These are phyloP conservation scores for Parasarocladium wereldwijsianum DNA, from an alignment of 2,329 filamentous ascomycete genomes.

Conservation along the genomic window DNA sequence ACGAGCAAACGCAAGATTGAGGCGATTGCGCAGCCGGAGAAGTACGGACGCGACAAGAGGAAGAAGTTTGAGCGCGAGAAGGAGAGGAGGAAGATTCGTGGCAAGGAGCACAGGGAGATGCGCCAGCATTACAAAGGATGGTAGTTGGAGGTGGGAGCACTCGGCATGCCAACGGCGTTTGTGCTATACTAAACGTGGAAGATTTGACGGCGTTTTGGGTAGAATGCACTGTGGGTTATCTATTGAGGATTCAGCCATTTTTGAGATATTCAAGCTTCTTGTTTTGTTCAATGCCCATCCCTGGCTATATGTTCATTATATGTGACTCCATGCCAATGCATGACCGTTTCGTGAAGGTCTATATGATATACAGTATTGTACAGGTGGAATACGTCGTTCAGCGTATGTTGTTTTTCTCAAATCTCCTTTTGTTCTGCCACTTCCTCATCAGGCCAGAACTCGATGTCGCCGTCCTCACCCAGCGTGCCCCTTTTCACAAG, in stretches of 20 bases:
- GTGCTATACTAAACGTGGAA: too few species aligned
- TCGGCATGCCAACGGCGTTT: too few species aligned
- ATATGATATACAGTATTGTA: too few species aligned
- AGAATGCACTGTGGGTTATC: too few species aligned
- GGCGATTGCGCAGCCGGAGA: conserved; percentile 69
- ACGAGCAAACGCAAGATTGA: conserved; percentile 81
- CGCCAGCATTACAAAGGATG: conserved; percentile 53
- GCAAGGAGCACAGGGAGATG: conserved; percentile 54
- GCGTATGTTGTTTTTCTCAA: background rate
- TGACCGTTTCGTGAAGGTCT: too few species aligned
- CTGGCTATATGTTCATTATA: too few species aligned
- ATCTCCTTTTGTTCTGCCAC: conserved; percentile 8
- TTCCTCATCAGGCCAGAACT: conserved; percentile 72
- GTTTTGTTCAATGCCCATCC: too few species aligned
- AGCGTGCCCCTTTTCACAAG: conserved; percentile 57
- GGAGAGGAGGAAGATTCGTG: conserved; percentile 66
- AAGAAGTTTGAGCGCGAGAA: conserved; percentile 76
- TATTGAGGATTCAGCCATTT: too few species aligned
- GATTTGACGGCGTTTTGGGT: too few species aligned
- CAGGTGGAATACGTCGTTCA: too few species aligned
- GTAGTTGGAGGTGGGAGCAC: conserved; percentile 9
- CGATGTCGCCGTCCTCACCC: conserved; percentile 69
- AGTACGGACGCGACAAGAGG: conserved; percentile 61
- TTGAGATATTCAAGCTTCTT: too few species aligned
- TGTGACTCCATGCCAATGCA: too few species aligned